Evolutionary conservation across 345 rosid genomes (phyloP).

Genomic region (Geranium brycei): DNA sequence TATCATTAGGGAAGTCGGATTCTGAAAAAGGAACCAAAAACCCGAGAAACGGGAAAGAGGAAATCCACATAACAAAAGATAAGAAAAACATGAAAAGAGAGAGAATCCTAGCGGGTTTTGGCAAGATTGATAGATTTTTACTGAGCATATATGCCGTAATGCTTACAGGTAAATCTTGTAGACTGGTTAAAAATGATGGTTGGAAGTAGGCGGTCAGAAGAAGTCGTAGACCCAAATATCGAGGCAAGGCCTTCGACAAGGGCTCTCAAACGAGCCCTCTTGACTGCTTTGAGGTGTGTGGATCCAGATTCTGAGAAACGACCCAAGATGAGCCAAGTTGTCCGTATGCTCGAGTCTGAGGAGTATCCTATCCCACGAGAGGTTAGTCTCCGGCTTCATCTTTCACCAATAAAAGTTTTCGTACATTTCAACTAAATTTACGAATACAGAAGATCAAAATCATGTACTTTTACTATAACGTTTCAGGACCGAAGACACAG

Average conservation of each 20-base stretch:
- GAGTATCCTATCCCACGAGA: conserved; percentile 94
- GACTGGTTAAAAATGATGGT: conserved; percentile 99
- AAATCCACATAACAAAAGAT: too few relatives aligned
- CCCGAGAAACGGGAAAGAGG: too few relatives aligned
- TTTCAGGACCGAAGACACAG: conserved; percentile 72
- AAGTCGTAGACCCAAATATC: conserved; percentile 80
- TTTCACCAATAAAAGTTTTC: neutral
- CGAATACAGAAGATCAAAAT: too few relatives aligned
- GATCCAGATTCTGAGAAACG: conserved; percentile 89
- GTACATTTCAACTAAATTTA: too few relatives aligned
- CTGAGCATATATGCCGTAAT: neutral
- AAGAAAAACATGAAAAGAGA: too few relatives aligned
- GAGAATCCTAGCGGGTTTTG: too few relatives aligned
- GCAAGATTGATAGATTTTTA: too few relatives aligned
- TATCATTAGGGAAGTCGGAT: too few relatives aligned
- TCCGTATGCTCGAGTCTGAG: conserved; percentile 95
- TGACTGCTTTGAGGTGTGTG: conserved; percentile 92
- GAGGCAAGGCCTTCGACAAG: conserved; percentile 81
- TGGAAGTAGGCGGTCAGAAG: conserved; percentile 80
- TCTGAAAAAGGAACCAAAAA: too few relatives aligned
- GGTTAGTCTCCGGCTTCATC: conserved; percentile 27
- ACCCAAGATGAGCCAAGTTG: conserved; percentile 99
- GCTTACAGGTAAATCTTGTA: conserved; percentile 74
- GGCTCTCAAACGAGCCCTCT: conserved; percentile 71
- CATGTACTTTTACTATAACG: neutral